Evolutionary conservation across 768 basidiomycete genomes (phyloP).

Genomic region (Boletus coccyginus): DNA sequence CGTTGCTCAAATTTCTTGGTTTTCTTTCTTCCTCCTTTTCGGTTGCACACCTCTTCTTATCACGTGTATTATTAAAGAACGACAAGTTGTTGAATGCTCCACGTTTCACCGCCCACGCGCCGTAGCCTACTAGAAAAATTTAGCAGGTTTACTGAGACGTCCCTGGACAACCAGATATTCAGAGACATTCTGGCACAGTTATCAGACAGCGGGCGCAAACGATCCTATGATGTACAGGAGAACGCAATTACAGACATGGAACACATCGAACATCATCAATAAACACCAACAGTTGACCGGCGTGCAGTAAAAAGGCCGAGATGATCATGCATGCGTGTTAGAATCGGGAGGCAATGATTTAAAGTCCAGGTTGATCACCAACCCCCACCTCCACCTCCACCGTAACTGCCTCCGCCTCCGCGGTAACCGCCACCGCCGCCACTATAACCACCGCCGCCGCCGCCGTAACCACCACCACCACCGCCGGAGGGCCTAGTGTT

Average conservation of each 20-base stretch:
- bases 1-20: neutral
- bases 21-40: neutral
- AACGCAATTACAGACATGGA: constrained; percentile 7
- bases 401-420: neutral
- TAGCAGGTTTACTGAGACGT: no score
- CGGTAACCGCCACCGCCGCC: constrained; percentile 3
- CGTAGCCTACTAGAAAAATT: no score
- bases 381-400: constrained; percentile 12
- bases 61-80: constrained; percentile 13
- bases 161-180: no score
- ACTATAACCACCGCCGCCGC: constrained; percentile 7
- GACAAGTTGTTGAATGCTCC: neutral
- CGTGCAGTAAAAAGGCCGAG: neutral
- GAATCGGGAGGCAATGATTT: neutral
- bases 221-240: neutral
- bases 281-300: constrained; percentile 1
- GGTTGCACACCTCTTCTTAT: neutral
- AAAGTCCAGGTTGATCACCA: constrained; percentile 8
- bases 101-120: neutral
- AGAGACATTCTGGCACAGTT: neutral
- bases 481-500: constrained; percentile 26
- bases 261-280: constrained; percentile 5
- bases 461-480: constrained; percentile 9
- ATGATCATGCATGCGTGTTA: no score
- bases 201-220: neutral